A percentile compares a stretch with the other conserved stretches of the same genome.
Conservation (phyloP, 2,329 filamentous ascomycete species). For the Juglanconis juglandina region DNA sequence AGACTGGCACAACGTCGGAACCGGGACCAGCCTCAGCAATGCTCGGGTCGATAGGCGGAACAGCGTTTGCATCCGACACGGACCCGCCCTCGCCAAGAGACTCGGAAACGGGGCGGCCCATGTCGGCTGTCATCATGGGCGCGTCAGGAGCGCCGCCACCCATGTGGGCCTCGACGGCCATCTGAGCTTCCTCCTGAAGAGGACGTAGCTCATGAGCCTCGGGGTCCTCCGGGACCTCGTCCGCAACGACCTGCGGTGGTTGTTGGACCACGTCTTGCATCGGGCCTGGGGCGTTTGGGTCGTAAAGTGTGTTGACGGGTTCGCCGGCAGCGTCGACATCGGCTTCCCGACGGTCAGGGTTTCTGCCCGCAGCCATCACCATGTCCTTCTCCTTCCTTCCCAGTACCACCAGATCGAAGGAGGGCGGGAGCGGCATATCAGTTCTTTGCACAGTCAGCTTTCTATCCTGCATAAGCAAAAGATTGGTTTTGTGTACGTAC, state of each 20-base stretch:
- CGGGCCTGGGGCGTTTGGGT: neutral
- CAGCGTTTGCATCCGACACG: neutral
- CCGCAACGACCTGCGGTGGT: neutral
- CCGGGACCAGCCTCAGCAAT: neutral
- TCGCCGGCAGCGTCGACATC: constrained; percentile 40
- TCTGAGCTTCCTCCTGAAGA: constrained; percentile 15
- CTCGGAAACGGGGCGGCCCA: constrained; percentile 1
- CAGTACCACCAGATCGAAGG: constrained; percentile 49
- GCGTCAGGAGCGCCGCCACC: constrained; percentile 5
- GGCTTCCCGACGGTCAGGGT: constrained; percentile 45
- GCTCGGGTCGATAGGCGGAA: neutral
- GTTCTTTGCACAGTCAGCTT: constrained; percentile 24
- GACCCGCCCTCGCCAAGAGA: constrained; percentile 7
- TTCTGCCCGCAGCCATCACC: constrained; percentile 41
- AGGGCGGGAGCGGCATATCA: constrained; percentile 41
- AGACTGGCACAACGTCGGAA: neutral
- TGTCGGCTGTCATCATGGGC: constrained; percentile 10
- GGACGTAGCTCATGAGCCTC: constrained; percentile 9
- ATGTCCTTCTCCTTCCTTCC: constrained; percentile 46
- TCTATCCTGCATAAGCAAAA: neutral
- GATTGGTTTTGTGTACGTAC: constrained; percentile 24
- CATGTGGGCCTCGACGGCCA: constrained; percentile 12
- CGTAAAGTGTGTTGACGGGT: constrained; percentile 34
- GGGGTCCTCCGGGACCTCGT: neutral
- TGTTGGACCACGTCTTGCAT: constrained; percentile 1